phyloP scores from a whole-genome alignment of 805 yeast genomes.

The Suhomyces faveliae region DNA sequence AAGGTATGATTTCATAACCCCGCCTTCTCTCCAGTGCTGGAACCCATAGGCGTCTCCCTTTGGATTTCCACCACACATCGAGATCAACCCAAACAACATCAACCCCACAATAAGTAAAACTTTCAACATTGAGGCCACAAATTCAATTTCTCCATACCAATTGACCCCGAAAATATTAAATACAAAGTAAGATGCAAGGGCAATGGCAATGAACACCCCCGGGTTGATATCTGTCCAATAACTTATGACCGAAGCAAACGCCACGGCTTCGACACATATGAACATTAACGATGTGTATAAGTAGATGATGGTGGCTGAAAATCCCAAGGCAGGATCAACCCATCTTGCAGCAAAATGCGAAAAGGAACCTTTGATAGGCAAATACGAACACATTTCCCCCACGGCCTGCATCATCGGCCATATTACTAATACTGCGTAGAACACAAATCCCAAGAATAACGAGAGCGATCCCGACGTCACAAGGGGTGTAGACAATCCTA shows the following conservation, averaged over 20 bases:
- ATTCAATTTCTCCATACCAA: slow-evolving; percentile 56
- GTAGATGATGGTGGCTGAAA: slow-evolving; percentile 32
- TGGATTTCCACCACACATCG: slow-evolving; percentile 42
- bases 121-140: slow-evolving; percentile 43
- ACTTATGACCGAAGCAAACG: slow-evolving; percentile 27
- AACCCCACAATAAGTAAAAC: slow-evolving; percentile 38
- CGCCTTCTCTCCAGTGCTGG: slow-evolving; percentile 35
- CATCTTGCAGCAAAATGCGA: slow-evolving; percentile 34
- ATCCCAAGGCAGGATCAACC: slow-evolving; percentile 38
- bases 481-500: slow-evolving; percentile 32
- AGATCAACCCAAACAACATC: slow-evolving; percentile 34
- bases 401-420: slow-evolving; percentile 39
- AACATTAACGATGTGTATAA: slow-evolving; percentile 35
- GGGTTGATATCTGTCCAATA: slow-evolving; percentile 34
- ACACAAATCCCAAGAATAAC: slow-evolving; percentile 31
- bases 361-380: slow-evolving; percentile 37
- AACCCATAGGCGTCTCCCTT: slow-evolving; percentile 34
- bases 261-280: slow-evolving; percentile 32
- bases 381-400: slow-evolving; percentile 38
- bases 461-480: slow-evolving; percentile 33
- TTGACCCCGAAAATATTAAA: slow-evolving; percentile 46
- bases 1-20: slow-evolving; percentile 27
- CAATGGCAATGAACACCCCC: slow-evolving; percentile 31
- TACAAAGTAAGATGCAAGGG: slow-evolving; percentile 24
- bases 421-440: slow-evolving; percentile 29